These are phyloP conservation scores for Lyophyllum atratum DNA, from an alignment of 768 basidiomycete species.

Conservation along the genomic window DNA sequence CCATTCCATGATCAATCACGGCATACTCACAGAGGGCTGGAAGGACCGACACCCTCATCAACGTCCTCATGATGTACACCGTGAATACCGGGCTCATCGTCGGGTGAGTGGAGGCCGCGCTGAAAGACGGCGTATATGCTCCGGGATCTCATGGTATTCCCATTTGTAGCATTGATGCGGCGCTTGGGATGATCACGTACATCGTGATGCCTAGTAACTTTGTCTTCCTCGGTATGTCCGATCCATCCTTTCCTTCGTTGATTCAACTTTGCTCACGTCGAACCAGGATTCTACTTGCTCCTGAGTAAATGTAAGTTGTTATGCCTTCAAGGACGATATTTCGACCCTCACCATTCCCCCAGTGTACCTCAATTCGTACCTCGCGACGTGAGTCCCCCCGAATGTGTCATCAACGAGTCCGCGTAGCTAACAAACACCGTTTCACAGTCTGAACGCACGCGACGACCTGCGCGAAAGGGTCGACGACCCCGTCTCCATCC, in stretches of 20 bases:
- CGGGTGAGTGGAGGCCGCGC: conserved; percentile 44
- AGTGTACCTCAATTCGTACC: conserved; percentile 62
- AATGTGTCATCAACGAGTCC: neutral
- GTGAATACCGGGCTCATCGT: conserved; percentile 55
- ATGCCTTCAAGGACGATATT: neutral
- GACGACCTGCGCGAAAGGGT: conserved; percentile 36
- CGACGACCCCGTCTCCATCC: conserved; percentile 41
- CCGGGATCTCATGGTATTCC: neutral
- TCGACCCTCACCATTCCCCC: neutral
- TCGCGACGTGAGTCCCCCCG: conserved; percentile 37
- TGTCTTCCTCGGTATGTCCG: conserved; percentile 47
- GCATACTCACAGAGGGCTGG: neutral
- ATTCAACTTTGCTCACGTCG: neutral
- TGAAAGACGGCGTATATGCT: no score
- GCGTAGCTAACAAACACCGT: neutral
- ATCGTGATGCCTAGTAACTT: conserved; percentile 55
- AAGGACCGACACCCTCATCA: conserved; percentile 55
- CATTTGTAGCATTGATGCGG: conserved; percentile 45
- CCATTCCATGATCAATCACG: neutral
- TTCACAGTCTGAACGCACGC: conserved; percentile 46
- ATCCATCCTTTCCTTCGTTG: neutral
- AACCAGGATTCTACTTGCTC: conserved; percentile 47
- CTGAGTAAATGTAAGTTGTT: conserved; percentile 50
- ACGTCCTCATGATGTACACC: conserved; percentile 48
- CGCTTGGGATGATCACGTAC: conserved; percentile 47